Evolutionary conservation across 208 protist species (phyloP), one percentile per base, ranked within the genome.

Genomic region (Crithidia brevicula): DNA sequence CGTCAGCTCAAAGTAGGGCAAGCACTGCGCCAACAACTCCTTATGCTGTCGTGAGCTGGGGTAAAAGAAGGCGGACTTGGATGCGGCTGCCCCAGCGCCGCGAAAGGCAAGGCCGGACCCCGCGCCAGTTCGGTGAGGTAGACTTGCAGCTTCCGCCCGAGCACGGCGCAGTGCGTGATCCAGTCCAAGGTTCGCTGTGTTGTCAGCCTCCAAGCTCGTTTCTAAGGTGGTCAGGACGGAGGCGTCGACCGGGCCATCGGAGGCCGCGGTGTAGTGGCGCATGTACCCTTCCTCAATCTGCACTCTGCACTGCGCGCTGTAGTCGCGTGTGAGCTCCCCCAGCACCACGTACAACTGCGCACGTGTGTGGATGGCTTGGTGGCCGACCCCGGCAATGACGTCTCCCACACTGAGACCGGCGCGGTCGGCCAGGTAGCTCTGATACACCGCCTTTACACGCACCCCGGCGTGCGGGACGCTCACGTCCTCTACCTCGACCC

Each of bases 311-410:
- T 67, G 73, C 40, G 64, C 70, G 64, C 79, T 78, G 74, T 89
- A 71, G 50, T 85, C 75, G 5, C 73, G 65, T 6, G 72, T 69
- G 3, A 81, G 43, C 74, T 87, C 81, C 6, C 47, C 65, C 46
- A 92, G 58, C 9, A 79, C 68, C 10, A 73, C 83, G 68, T 89
- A 86, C 33, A 89, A 75, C 59, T 87, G 76, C 15, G 81, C 81
- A 47, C 86, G 83, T 7, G 69, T 70, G 3, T 64, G 72, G 6
- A 89, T 69, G 3, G 51, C 34, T 16, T 81, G 57, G 15, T 67
- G 74, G 30, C 82, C 74, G n/a, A 92, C 69, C 0, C 76, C 80
- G 4, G 85, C 63, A 16, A 92, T 57, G 28, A 88, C 54, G 50
- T 92, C 86, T 0, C 81, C 83, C 18, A 72, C 60, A 27, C 71